Base-by-base conservation (phyloP, 306 rosid species). In the Quercus glauca region DNA sequence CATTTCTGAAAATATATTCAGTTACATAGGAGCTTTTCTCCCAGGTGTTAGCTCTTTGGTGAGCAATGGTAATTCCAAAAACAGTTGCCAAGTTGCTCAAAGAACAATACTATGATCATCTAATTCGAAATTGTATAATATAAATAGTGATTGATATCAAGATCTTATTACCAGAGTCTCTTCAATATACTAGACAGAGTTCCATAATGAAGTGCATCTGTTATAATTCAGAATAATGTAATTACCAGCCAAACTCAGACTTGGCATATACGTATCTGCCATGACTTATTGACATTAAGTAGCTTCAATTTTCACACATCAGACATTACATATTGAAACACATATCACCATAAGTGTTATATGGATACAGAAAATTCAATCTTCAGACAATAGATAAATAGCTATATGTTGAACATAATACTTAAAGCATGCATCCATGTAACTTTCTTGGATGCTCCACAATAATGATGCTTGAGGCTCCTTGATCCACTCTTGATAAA, bases 401-500 rank as follows among this genome's bases (percentile, higher is more conserved):
- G 77, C 71, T 78, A 60, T 71, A 61, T 64, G 41, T 52, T 53
- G 29, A 56, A 55, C 28, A 65, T 26, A 26, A 17, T 63, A 31
- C 55, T 52, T 49, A 77, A 55, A 69, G 73, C 79, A 57, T 75
- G 78, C 73, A 78, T 64, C 25, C 69, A 59, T 29, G 73, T 69
- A 83, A 70, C 73, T 56, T 74, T 68, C 59, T 86, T 76, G 68
- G 18, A 73, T 83, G 75, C 80, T 85, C 86, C 61, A 75, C 78
- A 23, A 58, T 20, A 73, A 75, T 77, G 41, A 20, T 20, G 69
- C 52, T 45, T 35, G 57, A 68, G 70, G 64, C 72, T 35, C 52
- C 77, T 58, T 12, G 19, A 73, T 71, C 71, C 57, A 77, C 76
- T 64, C 81, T 80, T 26, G 74, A 82, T 76, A 72, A 85, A 73